A percentile compares a stretch with the other conserved stretches of the same genome.
These are phyloP conservation scores for Cylindrodendrum hubeiense DNA, from an alignment of 2,329 filamentous ascomycete species.

Conservation along the genomic window DNA sequence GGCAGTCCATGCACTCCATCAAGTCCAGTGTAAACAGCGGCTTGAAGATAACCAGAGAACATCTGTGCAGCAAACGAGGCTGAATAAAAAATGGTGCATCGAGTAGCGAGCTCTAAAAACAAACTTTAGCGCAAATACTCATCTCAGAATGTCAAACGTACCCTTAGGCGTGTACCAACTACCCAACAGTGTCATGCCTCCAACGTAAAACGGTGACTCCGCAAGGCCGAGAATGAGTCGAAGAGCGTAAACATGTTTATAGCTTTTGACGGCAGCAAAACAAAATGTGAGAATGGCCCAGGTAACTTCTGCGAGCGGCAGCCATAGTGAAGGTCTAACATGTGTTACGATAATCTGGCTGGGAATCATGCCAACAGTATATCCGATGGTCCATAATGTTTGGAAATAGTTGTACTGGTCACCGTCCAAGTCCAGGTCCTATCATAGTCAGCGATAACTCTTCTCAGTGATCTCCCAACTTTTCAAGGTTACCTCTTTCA, in stretches of 20 bases:
- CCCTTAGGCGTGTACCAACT: conserved; percentile 1
- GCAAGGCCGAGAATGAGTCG: not conserved
- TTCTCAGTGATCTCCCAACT: no score
- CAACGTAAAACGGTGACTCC: not conserved
- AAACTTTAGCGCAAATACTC: no score
- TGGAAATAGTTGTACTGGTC: conserved; percentile 6
- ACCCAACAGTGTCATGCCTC: conserved; percentile 4
- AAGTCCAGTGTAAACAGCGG: no score
- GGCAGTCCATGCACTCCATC: no score
- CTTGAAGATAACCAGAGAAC: no score
- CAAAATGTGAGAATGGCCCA: conserved; percentile 2
- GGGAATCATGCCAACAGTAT: not conserved
- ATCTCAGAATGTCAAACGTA: not conserved
- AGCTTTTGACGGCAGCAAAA: not conserved
- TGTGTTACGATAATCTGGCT: conserved; percentile 4
- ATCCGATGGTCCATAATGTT: conserved; percentile 10
- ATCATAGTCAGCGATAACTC: no score
- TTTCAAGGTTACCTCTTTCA: conserved; percentile 4
- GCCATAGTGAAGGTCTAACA: not conserved
- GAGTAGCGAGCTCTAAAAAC: no score
- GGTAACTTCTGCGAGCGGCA: not conserved
- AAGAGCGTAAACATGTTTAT: conserved; percentile 5
- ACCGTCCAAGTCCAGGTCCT: not conserved
- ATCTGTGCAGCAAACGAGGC: no score
- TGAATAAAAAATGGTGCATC: no score